A percentile compares a stretch with the other conserved stretches of the same genome.
Evolutionary conservation across 139 green algal species (phyloP).

Genomic region (Ettlia oleoabundans): DNA sequence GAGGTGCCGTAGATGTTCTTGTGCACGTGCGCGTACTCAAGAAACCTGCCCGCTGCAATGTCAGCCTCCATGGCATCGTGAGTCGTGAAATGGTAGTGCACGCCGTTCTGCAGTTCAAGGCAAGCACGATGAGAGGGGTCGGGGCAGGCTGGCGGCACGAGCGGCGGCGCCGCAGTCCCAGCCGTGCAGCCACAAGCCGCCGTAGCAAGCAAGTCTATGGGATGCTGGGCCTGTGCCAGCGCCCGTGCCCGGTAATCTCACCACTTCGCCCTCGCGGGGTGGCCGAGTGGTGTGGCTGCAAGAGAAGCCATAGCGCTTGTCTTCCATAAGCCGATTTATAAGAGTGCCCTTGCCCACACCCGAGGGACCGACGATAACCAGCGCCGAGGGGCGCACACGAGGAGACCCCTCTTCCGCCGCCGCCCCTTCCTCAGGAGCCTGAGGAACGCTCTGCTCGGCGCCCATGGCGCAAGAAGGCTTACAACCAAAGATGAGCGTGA

Average conservation of each 20-base stretch:
- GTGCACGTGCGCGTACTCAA: conserved; percentile 90
- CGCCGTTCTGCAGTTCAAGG: conserved; percentile 60
- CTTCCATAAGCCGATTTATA: conserved; percentile 70
- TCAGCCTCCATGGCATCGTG: conserved; percentile 77
- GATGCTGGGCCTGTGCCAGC: background rate
- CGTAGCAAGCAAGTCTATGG: background rate
- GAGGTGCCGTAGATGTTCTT: conserved; percentile 89
- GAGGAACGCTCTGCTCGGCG: conserved; percentile 8
- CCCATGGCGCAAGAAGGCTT: conserved; percentile 7
- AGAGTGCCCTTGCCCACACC: conserved; percentile 92
- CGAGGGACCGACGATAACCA: conserved; percentile 86
- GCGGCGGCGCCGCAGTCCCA: background rate
- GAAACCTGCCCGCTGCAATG: conserved; percentile 73
- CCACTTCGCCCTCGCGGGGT: conserved; percentile 65
- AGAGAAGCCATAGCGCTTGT: conserved; percentile 76
- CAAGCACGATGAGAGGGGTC: background rate
- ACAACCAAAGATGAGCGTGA: too few relatives aligned
- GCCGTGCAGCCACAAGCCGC: too few relatives aligned
- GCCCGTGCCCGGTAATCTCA: too few relatives aligned
- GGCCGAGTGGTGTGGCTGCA: conserved; percentile 83
- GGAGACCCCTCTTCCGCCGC: background rate
- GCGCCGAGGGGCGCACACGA: conserved; percentile 29
- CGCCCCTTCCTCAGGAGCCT: background rate
- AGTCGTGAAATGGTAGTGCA: conserved; percentile 84
- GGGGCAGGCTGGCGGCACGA: background rate